phyloP scores from a whole-genome alignment of 164 flowering plant genomes.

The Amborella trichopoda region DNA sequence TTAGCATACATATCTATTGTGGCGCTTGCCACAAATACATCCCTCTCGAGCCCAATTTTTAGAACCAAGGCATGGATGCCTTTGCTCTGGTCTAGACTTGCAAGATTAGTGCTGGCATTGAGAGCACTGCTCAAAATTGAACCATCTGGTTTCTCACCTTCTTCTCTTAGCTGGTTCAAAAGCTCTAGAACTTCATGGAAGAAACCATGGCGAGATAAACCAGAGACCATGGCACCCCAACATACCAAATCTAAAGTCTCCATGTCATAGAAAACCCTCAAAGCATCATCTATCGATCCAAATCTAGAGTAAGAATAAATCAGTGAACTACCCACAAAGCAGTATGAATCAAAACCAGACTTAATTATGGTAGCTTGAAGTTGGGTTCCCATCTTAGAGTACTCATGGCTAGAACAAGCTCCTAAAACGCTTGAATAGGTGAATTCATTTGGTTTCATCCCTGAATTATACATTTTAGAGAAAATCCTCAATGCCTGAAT shows the following conservation, averaged over 20 bases:
- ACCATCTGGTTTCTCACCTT: conserved; percentile 38
- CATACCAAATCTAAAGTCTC: conserved; percentile 21
- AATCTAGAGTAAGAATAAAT: conserved; percentile 22
- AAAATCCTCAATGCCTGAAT: conserved; percentile 22
- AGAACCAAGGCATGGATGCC: conserved; percentile 27
- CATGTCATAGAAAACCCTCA: conserved; percentile 16
- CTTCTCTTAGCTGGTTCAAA: conserved; percentile 17
- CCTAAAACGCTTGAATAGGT: conserved; percentile 25
- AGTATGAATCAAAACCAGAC: conserved; percentile 23
- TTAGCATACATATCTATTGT: conserved; percentile 48
- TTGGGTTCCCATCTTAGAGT: conserved; percentile 17
- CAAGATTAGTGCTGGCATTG: conserved; percentile 24
- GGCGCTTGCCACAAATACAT: conserved; percentile 30
- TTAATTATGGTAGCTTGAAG: conserved; percentile 28
- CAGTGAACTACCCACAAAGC: conserved; percentile 25
- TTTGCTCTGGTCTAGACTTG: conserved; percentile 23
- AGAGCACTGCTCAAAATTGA: conserved; percentile 35
- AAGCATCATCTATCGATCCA: conserved; percentile 17
- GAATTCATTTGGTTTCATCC: conserved; percentile 18
- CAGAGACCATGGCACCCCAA: conserved; percentile 40
- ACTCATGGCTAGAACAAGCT: conserved; percentile 18
- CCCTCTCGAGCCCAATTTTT: conserved; percentile 28
- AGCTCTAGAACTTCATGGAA: conserved; percentile 21
- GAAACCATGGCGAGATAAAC: conserved; percentile 23
- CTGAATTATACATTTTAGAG: conserved; percentile 14